Percentiles rank a stretch among this genome's conserved stretches.
Conservation (phyloP, 225 moss, liverwort and hornwort genomes). For the Bryum argenteum region DNA sequence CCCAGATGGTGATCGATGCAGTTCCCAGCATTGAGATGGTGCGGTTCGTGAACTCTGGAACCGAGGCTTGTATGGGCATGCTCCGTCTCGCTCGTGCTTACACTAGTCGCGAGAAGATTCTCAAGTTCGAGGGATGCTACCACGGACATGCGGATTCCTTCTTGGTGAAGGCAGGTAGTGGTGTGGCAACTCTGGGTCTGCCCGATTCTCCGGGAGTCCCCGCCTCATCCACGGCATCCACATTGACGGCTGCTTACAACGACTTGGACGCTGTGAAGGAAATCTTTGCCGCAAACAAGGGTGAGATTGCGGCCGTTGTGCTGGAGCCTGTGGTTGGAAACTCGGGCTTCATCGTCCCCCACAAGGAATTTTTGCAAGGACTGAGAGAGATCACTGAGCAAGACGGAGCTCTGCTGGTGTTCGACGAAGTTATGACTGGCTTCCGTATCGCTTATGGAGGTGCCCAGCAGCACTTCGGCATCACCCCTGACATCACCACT, state of each 20-base stretch:
- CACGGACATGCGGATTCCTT: slow-evolving; percentile 98
- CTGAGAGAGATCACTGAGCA: slow-evolving; percentile 73
- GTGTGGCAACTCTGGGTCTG: slow-evolving; percentile 89
- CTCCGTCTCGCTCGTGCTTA: slow-evolving; percentile 82
- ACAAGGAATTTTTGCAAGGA: slow-evolving; percentile 71
- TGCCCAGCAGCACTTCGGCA: slow-evolving; percentile 86
- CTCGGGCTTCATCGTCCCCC: slow-evolving; percentile 80
- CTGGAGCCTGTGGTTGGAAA: slow-evolving; percentile 98
- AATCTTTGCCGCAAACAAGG: slow-evolving; percentile 58
- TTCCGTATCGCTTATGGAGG: slow-evolving; percentile 94
- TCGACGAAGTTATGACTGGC: slow-evolving; percentile 99
- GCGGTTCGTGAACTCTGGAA: slow-evolving; percentile 95
- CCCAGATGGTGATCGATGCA: slow-evolving; percentile 92
- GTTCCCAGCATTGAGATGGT: slow-evolving; percentile 99
- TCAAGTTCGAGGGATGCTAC: slow-evolving; percentile 98
- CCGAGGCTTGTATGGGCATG: slow-evolving; percentile 97
- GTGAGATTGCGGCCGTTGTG: slow-evolving; percentile 74
- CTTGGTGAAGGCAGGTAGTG: slow-evolving; percentile 96
- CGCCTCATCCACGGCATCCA: slow-evolving; percentile 64
- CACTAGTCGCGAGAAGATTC: slow-evolving; percentile 83
- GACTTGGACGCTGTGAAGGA: slow-evolving; percentile 82
- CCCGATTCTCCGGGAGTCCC: slow-evolving; percentile 98
- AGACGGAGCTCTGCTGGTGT: slow-evolving; percentile 76
- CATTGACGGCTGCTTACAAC: slow-evolving; percentile 89
- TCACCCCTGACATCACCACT: slow-evolving; percentile 88